Base-by-base conservation (phyloP, 192 early-diverging fungal genomes). In the Coemansia sp. region DNA sequence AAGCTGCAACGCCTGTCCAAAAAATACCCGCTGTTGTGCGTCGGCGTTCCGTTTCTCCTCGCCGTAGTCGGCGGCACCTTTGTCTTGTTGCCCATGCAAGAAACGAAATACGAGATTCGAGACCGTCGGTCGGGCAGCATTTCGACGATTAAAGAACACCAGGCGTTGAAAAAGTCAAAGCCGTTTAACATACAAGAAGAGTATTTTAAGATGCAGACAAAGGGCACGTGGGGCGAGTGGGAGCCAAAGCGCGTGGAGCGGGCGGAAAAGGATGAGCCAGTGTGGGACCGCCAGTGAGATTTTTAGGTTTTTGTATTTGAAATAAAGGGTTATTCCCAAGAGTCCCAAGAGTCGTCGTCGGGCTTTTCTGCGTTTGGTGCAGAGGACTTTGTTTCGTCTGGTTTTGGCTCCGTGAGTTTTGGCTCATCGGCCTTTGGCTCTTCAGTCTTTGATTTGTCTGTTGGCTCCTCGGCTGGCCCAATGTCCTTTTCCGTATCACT, bases 101-200 rank as follows among this genome's bases (percentile, higher is more conserved):
- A 92, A 60, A 90, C 89, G 35, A 86, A 87, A 65, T 92, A 89
- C 62, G 90, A 95, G 69, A 82, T 88, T 41, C 84, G 88, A 39
- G 90, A 91, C 67, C 35, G 69, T 83, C 5, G 70, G 83, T 58
- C 45, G 65, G 72, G 66, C 85, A 47, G 66, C 79, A 19, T 83
- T 85, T 35, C 32, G 32, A 35, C 32, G 6, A 35, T 35, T 35
- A 35, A 35, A 41, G 85, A 89, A 47, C 83, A 90, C 60, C 61
- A 84, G 56, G 73, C 79, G 21, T 77, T 76, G 51, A 79, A 79
- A 23, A 79, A 84, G 79, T 78, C 84, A 60, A 56, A 56, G 21
- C 32, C 32, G 35, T 73, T 89, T 37, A 81, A 83, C 72, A 56
- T 91, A 24, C 86, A 94, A 62, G 84, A 96, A 73, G 86, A 88